Base-by-base conservation (phyloP, 139 green algal genomes). In the Chara braunii region DNA sequence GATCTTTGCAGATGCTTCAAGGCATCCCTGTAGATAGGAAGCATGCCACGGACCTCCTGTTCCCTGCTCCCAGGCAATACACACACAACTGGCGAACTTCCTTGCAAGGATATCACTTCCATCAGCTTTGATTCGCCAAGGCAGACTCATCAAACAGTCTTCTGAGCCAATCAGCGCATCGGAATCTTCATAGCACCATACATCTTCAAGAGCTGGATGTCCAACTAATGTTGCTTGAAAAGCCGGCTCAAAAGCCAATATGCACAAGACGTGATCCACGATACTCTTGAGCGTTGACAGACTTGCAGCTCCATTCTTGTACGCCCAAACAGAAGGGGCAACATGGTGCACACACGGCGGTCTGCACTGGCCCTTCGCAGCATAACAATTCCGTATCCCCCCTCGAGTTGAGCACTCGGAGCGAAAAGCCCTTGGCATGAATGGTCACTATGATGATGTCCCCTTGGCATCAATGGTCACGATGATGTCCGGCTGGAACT, bases 251-350 rank as follows among this genome's bases (percentile, higher is more conserved):
- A 12, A 71, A 4, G 62, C 50, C 4, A 71, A 51, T 6, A 71
- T 60, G 62, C 62, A 71, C 62, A 71, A 51, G 8, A 71, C 31
- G 62, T 68, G 62, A 51, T 71, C 52, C 4, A 68, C 26, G 24
- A 44, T n/a, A 22, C 37, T 43, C 12, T 26, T 26, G 40, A n/a
- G 18, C n/a, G n/a, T 26, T 26, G 40, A 48, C 40, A 48, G 18
- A n/a, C 40, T 48, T n/a, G 18, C 18, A 48, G 18, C 18, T 3
- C 62, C 51, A 4, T 35, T 32, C 30, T 51, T 45, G n/a, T 35
- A 71, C 6, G 62, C 62, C 62, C 62, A 71, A 9, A 51, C 33
- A 3, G 62, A 71, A 5, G 62, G 62, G 12, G 62, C 51, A 3
- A 71, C 62, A 58, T 71, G 62, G 9, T 71, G 62, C 3, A 71